phyloP scores from a whole-genome alignment of 169 alveolate species.

The Cyclospora cayetanensis region DNA sequence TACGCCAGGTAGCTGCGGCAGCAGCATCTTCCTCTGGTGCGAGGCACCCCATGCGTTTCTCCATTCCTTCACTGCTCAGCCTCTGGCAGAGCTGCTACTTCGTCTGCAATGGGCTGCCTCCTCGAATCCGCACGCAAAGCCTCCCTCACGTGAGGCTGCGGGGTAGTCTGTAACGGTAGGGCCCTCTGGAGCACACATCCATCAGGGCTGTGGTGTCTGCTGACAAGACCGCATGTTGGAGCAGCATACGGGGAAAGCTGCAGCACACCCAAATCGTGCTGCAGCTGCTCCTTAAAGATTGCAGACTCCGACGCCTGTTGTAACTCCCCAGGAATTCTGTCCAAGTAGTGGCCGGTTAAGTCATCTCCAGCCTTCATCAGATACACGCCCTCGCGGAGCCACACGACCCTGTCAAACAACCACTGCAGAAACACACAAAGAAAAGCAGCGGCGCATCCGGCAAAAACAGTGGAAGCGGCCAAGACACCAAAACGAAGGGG shows the following conservation, averaged over 20 bases:
- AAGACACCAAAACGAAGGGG: background rate
- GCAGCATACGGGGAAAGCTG: constrained; percentile 42
- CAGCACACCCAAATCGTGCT: constrained; percentile 34
- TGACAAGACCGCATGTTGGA: background rate
- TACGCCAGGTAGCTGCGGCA: too few relatives aligned
- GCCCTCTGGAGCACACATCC: too few relatives aligned
- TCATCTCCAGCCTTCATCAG: constrained; percentile 39
- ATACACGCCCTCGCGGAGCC: constrained; percentile 35
- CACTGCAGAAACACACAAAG: too few relatives aligned
- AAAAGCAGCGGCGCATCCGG: background rate
- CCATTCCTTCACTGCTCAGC: too few relatives aligned
- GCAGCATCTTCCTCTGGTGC: too few relatives aligned
- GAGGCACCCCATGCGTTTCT: too few relatives aligned
- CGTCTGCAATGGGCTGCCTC: too few relatives aligned
- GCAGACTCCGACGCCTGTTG: background rate
- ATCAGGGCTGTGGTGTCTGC: background rate
- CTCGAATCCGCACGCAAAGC: too few relatives aligned
- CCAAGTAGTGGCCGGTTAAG: background rate
- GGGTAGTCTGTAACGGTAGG: too few relatives aligned
- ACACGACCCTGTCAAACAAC: constrained; percentile 15
- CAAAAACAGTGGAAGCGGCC: background rate
- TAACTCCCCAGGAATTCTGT: background rate
- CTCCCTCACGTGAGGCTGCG: background rate
- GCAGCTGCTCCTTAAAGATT: constrained; percentile 36
- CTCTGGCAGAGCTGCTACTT: too few relatives aligned